Conservation (phyloP, 2,329 filamentous ascomycete species). For the Aspergillus ruber region DNA sequence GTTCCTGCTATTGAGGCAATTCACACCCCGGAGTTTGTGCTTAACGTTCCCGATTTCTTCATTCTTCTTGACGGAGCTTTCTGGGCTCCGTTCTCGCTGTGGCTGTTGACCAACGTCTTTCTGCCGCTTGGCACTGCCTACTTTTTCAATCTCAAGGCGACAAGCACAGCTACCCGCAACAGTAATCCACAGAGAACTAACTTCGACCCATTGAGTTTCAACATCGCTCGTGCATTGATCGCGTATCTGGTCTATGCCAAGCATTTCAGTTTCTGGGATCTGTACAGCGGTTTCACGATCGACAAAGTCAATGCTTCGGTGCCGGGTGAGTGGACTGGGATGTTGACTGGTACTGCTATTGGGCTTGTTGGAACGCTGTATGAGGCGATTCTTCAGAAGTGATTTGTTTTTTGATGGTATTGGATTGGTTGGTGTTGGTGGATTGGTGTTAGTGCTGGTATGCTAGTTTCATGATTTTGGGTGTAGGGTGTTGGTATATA, state of each 20-base stretch:
- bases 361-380: slow-evolving; percentile 39
- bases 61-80: slow-evolving; percentile 67
- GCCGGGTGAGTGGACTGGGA: slow-evolving; percentile 32
- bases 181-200: slow-evolving; percentile 16
- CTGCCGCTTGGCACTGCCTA: slow-evolving; percentile 69
- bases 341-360: slow-evolving; percentile 37
- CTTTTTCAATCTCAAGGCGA: slow-evolving; percentile 75
- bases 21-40: slow-evolving; percentile 51
- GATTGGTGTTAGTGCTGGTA: background rate
- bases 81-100: slow-evolving; percentile 75
- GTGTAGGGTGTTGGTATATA: too few relatives aligned
- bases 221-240: slow-evolving; percentile 76
- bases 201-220: slow-evolving; percentile 84
- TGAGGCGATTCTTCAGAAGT: slow-evolving; percentile 41
- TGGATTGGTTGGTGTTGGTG: background rate
- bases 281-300: slow-evolving; percentile 32
- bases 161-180: slow-evolving; percentile 19
- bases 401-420: slow-evolving; percentile 1
- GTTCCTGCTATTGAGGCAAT: slow-evolving; percentile 57
- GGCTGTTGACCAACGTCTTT: slow-evolving; percentile 65
- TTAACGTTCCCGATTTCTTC: slow-evolving; percentile 76
- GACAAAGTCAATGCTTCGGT: slow-evolving; percentile 32
- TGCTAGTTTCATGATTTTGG: too few relatives aligned
- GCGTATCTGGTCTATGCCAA: slow-evolving; percentile 72
- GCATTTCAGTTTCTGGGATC: slow-evolving; percentile 31